Conservation (phyloP, 768 basidiomycete species). For the Pseudohyphozyma bogoriensis region DNA sequence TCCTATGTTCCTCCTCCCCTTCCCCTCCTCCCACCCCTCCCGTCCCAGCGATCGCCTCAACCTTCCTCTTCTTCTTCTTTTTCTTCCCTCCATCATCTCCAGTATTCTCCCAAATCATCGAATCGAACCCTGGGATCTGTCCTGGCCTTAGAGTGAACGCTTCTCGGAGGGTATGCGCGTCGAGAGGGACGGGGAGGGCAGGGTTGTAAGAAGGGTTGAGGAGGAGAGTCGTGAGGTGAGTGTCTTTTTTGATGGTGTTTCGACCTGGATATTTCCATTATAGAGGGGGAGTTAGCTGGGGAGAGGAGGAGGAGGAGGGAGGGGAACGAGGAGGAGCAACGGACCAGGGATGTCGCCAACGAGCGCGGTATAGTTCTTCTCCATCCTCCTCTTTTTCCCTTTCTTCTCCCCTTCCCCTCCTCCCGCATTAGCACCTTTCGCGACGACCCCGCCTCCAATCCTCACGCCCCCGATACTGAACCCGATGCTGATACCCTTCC, state of each 20-base stretch:
- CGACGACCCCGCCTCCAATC: too few species aligned
- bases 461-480: slow-evolving; percentile 19
- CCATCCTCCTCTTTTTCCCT: slow-evolving; percentile 25
- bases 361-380: slow-evolving; percentile 29
- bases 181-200: slow-evolving; percentile 17
- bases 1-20: slow-evolving; percentile 4
- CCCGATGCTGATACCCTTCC: background rate
- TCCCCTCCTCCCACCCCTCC: slow-evolving; percentile 17
- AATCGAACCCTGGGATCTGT: slow-evolving; percentile 27
- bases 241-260: slow-evolving; percentile 18
- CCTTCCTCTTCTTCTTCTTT: slow-evolving; percentile 26
- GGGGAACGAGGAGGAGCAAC: background rate
- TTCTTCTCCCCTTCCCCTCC: background rate
- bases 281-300: background rate
- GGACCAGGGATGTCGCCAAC: slow-evolving; percentile 30
- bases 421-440: too few species aligned
- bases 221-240: slow-evolving; percentile 23
- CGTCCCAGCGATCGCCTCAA: background rate
- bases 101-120: slow-evolving; percentile 16
- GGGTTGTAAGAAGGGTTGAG: slow-evolving; percentile 29
- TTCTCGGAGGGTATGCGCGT: slow-evolving; percentile 22
- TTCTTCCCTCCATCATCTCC: background rate
- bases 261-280: slow-evolving; percentile 18
- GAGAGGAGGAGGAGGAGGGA: background rate
- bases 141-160: slow-evolving; percentile 28